phyloP scores from a whole-genome alignment of 176 grass and related monocot species.

The Avena sativa region DNA sequence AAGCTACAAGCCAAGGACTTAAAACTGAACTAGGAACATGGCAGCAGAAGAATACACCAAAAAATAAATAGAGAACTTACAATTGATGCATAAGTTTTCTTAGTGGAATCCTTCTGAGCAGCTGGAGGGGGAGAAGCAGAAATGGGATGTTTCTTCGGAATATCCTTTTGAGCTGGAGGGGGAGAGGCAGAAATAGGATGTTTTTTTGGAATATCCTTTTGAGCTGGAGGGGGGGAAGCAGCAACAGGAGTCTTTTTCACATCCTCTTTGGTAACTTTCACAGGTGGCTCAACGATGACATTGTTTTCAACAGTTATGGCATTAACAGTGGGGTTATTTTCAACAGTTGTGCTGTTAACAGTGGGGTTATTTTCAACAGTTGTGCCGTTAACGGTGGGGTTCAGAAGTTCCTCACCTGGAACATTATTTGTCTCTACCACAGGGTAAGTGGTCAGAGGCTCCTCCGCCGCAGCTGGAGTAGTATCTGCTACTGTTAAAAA shows the following conservation, averaged over 20 bases:
- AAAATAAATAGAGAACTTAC: constrained; percentile 60
- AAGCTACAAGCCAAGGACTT: constrained; percentile 12
- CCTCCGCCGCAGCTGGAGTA: constrained; percentile 22
- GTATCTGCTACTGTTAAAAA: constrained; percentile 43
- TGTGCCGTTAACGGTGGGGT: constrained; percentile 32
- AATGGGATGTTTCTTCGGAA: neutral
- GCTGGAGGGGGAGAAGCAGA: neutral
- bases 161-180: constrained; percentile 39
- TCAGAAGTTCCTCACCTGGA: neutral
- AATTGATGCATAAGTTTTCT: constrained; percentile 87
- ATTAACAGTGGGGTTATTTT: constrained; percentile 16
- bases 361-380: constrained; percentile 30
- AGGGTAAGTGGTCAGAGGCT: neutral
- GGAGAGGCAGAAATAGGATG: neutral
- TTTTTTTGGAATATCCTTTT: constrained; percentile 10
- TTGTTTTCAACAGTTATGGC: constrained; percentile 27
- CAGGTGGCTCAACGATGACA: constrained; percentile 32
- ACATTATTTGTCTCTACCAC: constrained; percentile 5
- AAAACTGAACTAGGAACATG: neutral
- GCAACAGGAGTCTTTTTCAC: constrained; percentile 29
- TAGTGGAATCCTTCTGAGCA: constrained; percentile 54
- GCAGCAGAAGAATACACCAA: neutral
- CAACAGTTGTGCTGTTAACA: constrained; percentile 8
- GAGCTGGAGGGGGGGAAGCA: constrained; percentile 32
- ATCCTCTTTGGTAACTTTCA: constrained; percentile 48